These are phyloP conservation scores for Hymenoscyphus linearis DNA, from an alignment of 2,329 filamentous ascomycete species.

Conservation along the genomic window DNA sequence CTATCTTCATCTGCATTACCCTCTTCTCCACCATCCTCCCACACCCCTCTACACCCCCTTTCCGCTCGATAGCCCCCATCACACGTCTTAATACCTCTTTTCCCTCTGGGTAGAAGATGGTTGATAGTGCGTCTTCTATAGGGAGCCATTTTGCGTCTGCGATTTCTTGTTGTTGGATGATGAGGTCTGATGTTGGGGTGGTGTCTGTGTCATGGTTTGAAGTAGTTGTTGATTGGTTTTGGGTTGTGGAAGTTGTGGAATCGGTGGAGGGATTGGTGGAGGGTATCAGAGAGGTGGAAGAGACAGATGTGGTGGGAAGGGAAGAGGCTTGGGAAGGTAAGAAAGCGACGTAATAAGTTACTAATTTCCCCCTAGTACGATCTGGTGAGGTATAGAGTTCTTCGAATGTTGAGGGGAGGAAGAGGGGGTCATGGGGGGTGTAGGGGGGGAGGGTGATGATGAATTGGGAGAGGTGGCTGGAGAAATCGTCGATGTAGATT, in stretches of 20 bases:
- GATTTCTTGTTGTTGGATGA: conserved; percentile 19
- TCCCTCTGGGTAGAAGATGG: conserved; percentile 14
- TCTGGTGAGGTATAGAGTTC: conserved; percentile 14
- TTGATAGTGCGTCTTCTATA: conserved; percentile 13
- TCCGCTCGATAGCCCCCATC: not conserved
- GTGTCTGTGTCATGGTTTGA: too few relatives aligned
- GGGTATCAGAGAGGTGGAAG: not conserved
- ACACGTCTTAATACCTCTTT: conserved; percentile 13
- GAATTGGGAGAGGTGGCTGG: not conserved
- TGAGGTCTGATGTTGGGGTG: conserved; percentile 12
- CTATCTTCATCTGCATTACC: not conserved
- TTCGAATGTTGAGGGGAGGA: not conserved
- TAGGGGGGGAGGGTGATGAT: not conserved
- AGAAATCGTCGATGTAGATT: too few relatives aligned
- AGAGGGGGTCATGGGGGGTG: not conserved
- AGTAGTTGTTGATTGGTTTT: too few relatives aligned
- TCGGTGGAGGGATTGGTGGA: not conserved
- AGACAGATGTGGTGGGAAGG: too few relatives aligned
- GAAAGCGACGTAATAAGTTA: conserved; percentile 13
- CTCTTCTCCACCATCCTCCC: not conserved
- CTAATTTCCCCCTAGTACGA: conserved; percentile 16
- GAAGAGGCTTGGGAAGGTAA: not conserved
- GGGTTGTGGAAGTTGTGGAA: not conserved
- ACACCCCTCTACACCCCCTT: not conserved
- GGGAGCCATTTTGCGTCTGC: conserved; percentile 16